Conservation (phyloP, 345 rosid genomes). For the Erucastrum elatum region DNA sequence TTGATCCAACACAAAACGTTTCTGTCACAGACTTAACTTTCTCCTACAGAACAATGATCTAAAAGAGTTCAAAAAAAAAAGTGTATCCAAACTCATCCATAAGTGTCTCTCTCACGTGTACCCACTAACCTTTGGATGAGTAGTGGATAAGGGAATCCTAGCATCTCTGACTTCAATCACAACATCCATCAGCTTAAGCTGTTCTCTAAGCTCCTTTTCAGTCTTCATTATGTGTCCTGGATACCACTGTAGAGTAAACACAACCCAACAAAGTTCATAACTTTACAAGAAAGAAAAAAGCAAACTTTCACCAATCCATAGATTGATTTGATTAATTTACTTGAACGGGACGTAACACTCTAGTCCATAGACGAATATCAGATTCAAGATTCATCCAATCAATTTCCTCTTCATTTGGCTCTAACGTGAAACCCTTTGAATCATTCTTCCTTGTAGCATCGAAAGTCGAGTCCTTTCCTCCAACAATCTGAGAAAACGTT, state of each 20-base stretch:
- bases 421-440: slow-evolving; percentile 25
- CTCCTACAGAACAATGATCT: neutral
- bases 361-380: slow-evolving; percentile 75
- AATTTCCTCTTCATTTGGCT: slow-evolving; percentile 42
- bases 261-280: neutral
- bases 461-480: slow-evolving; percentile 53
- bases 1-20: no score
- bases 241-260: slow-evolving; percentile 65
- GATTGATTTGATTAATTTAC: slow-evolving; percentile 32
- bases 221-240: slow-evolving; percentile 98
- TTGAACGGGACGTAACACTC: slow-evolving; percentile 77
- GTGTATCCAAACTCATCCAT: neutral
- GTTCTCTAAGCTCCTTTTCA: slow-evolving; percentile 87
- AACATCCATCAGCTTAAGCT: slow-evolving; percentile 93
- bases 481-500: slow-evolving; percentile 53
- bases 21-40: neutral
- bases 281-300: neutral
- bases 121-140: slow-evolving; percentile 73
- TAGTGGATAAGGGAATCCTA: slow-evolving; percentile 83
- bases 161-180: slow-evolving; percentile 94
- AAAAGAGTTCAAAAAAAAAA: neutral
- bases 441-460: slow-evolving; percentile 40
- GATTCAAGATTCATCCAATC: slow-evolving; percentile 78
- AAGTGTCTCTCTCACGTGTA: neutral
- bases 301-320: neutral